Conservation (phyloP, 2,329 filamentous ascomycete species). For the Cytospora leucostoma region DNA sequence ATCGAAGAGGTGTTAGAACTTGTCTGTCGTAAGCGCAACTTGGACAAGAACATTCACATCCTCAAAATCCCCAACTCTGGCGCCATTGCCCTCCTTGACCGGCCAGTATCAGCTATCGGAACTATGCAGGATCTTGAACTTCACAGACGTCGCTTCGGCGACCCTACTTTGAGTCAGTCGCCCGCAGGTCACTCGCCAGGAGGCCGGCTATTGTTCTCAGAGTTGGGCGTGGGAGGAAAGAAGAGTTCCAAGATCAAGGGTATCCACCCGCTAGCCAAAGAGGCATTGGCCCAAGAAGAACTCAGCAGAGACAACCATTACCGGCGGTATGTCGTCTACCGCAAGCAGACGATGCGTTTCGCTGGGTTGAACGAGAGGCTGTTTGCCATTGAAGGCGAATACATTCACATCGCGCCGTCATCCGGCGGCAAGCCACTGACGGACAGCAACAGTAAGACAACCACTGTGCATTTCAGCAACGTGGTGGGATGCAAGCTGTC, state of each 20-base stretch:
- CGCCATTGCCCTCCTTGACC: slow-evolving; percentile 73
- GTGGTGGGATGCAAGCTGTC: slow-evolving; percentile 82
- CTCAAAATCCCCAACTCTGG: slow-evolving; percentile 75
- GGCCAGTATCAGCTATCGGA: slow-evolving; percentile 76
- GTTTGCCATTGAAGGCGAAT: slow-evolving; percentile 80
- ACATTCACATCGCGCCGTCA: slow-evolving; percentile 80
- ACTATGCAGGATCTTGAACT: slow-evolving; percentile 75
- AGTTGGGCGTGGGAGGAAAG: slow-evolving; percentile 36
- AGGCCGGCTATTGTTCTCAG: slow-evolving; percentile 22
- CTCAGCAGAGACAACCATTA: slow-evolving; percentile 59
- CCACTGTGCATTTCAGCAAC: slow-evolving; percentile 79
- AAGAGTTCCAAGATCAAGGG: slow-evolving; percentile 58
- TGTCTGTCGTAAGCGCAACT: slow-evolving; percentile 73
- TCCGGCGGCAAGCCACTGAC: slow-evolving; percentile 66
- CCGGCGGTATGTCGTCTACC: slow-evolving; percentile 77
- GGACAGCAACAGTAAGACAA: slow-evolving; percentile 68
- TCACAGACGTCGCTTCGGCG: slow-evolving; percentile 68
- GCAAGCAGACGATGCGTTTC: slow-evolving; percentile 81
- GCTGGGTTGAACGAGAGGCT: slow-evolving; percentile 74
- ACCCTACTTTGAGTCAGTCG: slow-evolving; percentile 27
- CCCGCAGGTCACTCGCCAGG: slow-evolving; percentile 25
- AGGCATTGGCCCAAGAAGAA: slow-evolving; percentile 61
- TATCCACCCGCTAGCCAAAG: slow-evolving; percentile 67
- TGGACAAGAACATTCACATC: slow-evolving; percentile 79
- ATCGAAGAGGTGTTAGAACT: slow-evolving; percentile 79